A percentile compares a stretch with the other conserved stretches of the same genome.
Evolutionary conservation across 2,329 filamentous ascomycete genomes (phyloP).

Genomic region (Sporothrix mexicana): DNA sequence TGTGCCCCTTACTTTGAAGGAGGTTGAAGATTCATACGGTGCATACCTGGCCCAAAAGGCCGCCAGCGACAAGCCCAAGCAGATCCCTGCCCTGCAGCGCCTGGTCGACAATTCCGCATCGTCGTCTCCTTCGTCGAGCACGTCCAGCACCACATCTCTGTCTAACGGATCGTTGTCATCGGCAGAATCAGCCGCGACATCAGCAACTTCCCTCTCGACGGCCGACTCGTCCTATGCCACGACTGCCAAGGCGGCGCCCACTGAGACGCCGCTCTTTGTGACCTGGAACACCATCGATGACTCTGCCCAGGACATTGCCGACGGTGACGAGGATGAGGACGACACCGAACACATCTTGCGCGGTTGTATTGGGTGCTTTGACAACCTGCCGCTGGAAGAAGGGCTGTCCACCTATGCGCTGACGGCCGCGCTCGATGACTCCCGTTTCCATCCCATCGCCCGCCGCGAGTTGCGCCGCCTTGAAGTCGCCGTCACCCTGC

Average conservation of each 20-base stretch:
- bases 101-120: constrained; percentile 42
- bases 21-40: constrained; percentile 71
- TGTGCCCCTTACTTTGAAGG: constrained; percentile 67
- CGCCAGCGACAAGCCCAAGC: constrained; percentile 42
- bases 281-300: constrained; percentile 80
- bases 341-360: constrained; percentile 67
- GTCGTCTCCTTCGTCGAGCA: constrained; percentile 40
- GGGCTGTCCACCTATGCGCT: constrained; percentile 82
- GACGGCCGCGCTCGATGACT: constrained; percentile 73
- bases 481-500: constrained; percentile 75
- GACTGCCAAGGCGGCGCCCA: constrained; percentile 41
- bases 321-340: constrained; percentile 55
- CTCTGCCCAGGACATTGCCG: constrained; percentile 12
- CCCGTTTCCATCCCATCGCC: constrained; percentile 64
- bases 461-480: constrained; percentile 61
- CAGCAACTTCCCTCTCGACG: not conserved
- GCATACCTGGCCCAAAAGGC: constrained; percentile 46
- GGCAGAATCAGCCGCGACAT: constrained; percentile 33
- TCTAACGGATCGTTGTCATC: constrained; percentile 40
- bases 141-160: not conserved
- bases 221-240: not conserved
- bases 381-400: constrained; percentile 71
- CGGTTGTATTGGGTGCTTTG: constrained; percentile 96
- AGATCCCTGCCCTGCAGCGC: constrained; percentile 51
- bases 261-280: constrained; percentile 80